Conservation (phyloP, 352 stramenopile genomes). For the Phytopythium aichiense region DNA sequence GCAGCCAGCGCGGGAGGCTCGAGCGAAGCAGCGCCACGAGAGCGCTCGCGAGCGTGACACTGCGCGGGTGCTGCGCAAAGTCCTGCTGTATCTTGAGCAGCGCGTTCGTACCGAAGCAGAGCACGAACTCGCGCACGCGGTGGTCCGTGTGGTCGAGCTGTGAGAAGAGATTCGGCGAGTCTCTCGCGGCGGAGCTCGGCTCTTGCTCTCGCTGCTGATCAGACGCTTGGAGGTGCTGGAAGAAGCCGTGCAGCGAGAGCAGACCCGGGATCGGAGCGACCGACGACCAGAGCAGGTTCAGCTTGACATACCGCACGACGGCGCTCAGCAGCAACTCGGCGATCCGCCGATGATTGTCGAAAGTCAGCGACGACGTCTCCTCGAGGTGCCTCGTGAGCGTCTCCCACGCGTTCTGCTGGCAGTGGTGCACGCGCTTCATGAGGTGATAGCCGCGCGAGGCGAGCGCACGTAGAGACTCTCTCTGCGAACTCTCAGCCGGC, state of each 20-base stretch:
- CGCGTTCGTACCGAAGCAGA: slow-evolving; percentile 52
- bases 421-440: slow-evolving; percentile 63
- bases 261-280: slow-evolving; percentile 36
- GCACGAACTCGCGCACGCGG: slow-evolving; percentile 47
- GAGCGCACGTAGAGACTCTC: slow-evolving; percentile 20
- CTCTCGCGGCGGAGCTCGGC: neutral
- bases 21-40: slow-evolving; percentile 43
- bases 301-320: slow-evolving; percentile 51
- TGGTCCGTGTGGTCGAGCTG: slow-evolving; percentile 33
- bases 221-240: slow-evolving; percentile 14
- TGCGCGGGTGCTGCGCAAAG: slow-evolving; percentile 34
- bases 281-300: slow-evolving; percentile 58
- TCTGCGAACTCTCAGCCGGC: slow-evolving; percentile 4
- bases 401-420: slow-evolving; percentile 52
- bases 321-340: slow-evolving; percentile 48
- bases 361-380: slow-evolving; percentile 27
- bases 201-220: neutral
- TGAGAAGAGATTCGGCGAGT: slow-evolving; percentile 13
- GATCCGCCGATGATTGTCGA: slow-evolving; percentile 52
- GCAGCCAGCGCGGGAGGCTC: slow-evolving; percentile 44
- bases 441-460: slow-evolving; percentile 40
- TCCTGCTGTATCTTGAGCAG: slow-evolving; percentile 56
- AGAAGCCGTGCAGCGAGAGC: slow-evolving; percentile 41
- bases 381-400: slow-evolving; percentile 37
- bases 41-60: slow-evolving; percentile 12